These are phyloP conservation scores for Kwoniella sp. DNA, from an alignment of 768 basidiomycete species.

Conservation along the genomic window DNA sequence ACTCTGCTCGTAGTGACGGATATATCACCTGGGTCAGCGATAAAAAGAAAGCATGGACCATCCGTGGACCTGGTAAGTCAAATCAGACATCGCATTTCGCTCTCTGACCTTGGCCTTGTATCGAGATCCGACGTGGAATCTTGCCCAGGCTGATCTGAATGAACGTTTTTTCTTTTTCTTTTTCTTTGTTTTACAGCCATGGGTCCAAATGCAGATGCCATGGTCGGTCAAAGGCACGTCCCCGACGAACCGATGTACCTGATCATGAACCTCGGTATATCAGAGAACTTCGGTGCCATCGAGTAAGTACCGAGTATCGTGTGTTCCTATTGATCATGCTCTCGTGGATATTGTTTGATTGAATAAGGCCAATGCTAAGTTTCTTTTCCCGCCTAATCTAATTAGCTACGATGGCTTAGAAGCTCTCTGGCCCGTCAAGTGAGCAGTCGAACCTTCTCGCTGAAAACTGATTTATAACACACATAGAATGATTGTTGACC, in stretches of 20 bases:
- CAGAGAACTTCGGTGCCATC: slow-evolving; percentile 68
- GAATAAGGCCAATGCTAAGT: too few relatives aligned
- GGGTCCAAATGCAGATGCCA: slow-evolving; percentile 64
- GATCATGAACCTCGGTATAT: slow-evolving; percentile 64
- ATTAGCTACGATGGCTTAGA: slow-evolving; percentile 48
- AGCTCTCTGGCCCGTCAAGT: slow-evolving; percentile 45
- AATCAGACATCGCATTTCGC: too few relatives aligned
- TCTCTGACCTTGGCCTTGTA: too few relatives aligned
- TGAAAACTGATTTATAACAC: slow-evolving; percentile 63
- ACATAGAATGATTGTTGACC: slow-evolving; percentile 36
- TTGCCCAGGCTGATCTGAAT: too few relatives aligned
- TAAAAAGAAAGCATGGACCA: slow-evolving; percentile 65
- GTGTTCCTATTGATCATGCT: too few relatives aligned
- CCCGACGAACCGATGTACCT: slow-evolving; percentile 76
- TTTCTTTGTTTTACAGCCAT: slow-evolving; percentile 68
- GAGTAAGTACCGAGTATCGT: slow-evolving; percentile 40
- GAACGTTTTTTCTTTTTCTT: not conserved
- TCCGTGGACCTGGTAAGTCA: slow-evolving; percentile 37
- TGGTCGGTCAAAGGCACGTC: slow-evolving; percentile 71
- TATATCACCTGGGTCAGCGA: slow-evolving; percentile 81
- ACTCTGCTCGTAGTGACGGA: slow-evolving; percentile 45
- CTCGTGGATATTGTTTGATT: too few relatives aligned
- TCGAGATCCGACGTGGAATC: too few relatives aligned
- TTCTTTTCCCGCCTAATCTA: too few relatives aligned
- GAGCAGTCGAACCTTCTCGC: slow-evolving; percentile 7